Base-by-base conservation (phyloP, 208 protist genomes). In the Leishmania major region DNA sequence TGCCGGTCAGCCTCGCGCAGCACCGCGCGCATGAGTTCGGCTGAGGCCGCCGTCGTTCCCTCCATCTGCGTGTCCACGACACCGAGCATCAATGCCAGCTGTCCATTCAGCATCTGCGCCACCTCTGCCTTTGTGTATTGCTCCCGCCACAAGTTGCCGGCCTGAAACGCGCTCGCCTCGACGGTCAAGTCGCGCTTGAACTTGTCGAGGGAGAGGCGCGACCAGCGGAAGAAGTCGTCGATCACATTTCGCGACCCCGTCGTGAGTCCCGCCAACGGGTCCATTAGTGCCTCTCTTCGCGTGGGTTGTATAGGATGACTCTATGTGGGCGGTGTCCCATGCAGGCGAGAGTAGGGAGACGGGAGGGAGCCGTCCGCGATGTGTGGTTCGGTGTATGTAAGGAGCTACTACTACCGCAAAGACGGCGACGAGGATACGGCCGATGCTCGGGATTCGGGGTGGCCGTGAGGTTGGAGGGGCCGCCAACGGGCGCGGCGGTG, bases 1-100 rank as follows among this genome's bases (percentile, higher is more conserved):
- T 94, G 90, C 55, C 83, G 91, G 57, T 96, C 93, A 13, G 88
- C 91, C 66, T 96, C 89, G 5, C 93, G 87, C 75, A 94, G 82
- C 40, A 96, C 87, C 0, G 93, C 91, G 28, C 87, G 81, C n/a
- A 96, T 88, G 3, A 96, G 86, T 83, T 89, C 93, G 17, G 88
- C 89, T 17, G 88, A 87, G 55, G 88, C 73, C 10, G 84, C 84
- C 53, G 87, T 84, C 25, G 90, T 92, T 43, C 81, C 74, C 77
- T 92, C 87, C 69, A 92, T 73, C 85, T 92, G 90, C 64, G 85
- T 79, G 74, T 93, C 83, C 6, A 94, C 79, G 47, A 93, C 62
- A n/a, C 83, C 84, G 49, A 93, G 90, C 60, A 96, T 82, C 74
- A 93, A 82, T 10, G 79, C 67, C 10, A 90, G 87, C 81, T 94